Evolutionary conservation across 2,329 filamentous ascomycete genomes (phyloP), one percentile per base, ranked within the genome.

Genomic region (Ophiocordyceps camponoti-floridani): DNA sequence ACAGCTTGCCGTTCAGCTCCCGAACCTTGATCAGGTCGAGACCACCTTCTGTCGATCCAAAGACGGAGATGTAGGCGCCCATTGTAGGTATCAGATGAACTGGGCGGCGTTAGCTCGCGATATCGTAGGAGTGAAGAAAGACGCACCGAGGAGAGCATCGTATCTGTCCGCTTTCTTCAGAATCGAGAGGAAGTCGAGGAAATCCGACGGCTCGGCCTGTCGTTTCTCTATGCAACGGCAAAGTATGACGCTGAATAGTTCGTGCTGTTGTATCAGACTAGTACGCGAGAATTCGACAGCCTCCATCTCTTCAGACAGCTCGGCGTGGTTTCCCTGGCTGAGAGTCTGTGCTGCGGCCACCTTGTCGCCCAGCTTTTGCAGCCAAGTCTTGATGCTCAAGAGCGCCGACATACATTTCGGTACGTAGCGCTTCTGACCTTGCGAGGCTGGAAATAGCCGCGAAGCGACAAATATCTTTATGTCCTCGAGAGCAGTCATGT

Each of bases 181-280:
- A 3, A 73, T 69, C 37, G 70, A 69, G 40, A 95, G 62, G 38
- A 96, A 75, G 6, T 75, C 66, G 40, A 77, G 71, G 53, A 94
- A 88, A 56, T 95, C 86, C 33, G 77, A 69, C 5, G 75, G 64
- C 41, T 73, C 75, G 2, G 79, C 80, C 52, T 83, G 80, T 45
- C 79, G 76, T 50, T 77, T 81, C 53, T 88, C 85, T 48, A 94
- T 75, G 45, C 91, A 74, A 48, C 83, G 79, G 48, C 78, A 79
- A 44, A 93, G 65, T 44, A 94, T 82, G n/a, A 86, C 73, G 12
- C 82, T 80, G 14, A 99, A 67, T 14, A 83, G 77, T 58, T 98
- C 89, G 57, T 98, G 93, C 60, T 98, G 89, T 55, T 85, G 80
- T 19, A 82, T 77, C 44, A 98, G 70, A 55, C 85, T 93, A 51